A percentile compares a stretch with the other conserved stretches of the same genome.
Conservation (phyloP, 371 early-diverging fungal species). For the Encephalitozoon cuniculi region DNA sequence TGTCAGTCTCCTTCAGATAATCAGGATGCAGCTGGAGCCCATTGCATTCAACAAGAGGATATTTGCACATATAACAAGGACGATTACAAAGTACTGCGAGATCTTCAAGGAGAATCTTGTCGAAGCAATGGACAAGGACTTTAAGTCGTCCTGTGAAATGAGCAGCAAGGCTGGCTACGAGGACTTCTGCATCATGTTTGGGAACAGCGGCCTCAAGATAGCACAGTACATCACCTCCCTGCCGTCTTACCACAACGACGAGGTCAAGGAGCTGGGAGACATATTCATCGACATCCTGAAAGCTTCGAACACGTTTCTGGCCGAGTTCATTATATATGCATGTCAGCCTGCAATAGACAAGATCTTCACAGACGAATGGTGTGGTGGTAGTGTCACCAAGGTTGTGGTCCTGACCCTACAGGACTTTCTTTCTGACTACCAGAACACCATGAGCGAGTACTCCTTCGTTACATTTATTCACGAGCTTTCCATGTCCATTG, state of each 20-base stretch:
- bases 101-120: slow-evolving; percentile 49
- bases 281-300: slow-evolving; percentile 57
- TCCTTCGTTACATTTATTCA: slow-evolving; percentile 54
- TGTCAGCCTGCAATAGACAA: slow-evolving; percentile 48
- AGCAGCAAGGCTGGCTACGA: slow-evolving; percentile 59
- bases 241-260: slow-evolving; percentile 47
- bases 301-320: slow-evolving; percentile 43
- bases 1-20: slow-evolving; percentile 60
- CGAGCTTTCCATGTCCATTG: slow-evolving; percentile 30
- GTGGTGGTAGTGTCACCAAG: slow-evolving; percentile 32
- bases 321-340: slow-evolving; percentile 52
- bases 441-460: slow-evolving; percentile 58
- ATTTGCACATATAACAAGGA: slow-evolving; percentile 47
- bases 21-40: slow-evolving; percentile 61
- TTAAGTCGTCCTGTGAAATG: slow-evolving; percentile 33
- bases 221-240: slow-evolving; percentile 59
- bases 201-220: slow-evolving; percentile 61
- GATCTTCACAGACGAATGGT: slow-evolving; percentile 58
- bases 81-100: slow-evolving; percentile 41
- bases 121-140: slow-evolving; percentile 52
- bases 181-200: slow-evolving; percentile 61
- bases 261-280: slow-evolving; percentile 52
- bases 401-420: slow-evolving; percentile 53
- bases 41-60: slow-evolving; percentile 56
- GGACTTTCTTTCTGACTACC: slow-evolving; percentile 60